Percentiles rank a stretch among this genome's conserved stretches.
Evolutionary conservation across 495 filamentous ascomycete species (phyloP).

Genomic region (Chaetomium fimeti): DNA sequence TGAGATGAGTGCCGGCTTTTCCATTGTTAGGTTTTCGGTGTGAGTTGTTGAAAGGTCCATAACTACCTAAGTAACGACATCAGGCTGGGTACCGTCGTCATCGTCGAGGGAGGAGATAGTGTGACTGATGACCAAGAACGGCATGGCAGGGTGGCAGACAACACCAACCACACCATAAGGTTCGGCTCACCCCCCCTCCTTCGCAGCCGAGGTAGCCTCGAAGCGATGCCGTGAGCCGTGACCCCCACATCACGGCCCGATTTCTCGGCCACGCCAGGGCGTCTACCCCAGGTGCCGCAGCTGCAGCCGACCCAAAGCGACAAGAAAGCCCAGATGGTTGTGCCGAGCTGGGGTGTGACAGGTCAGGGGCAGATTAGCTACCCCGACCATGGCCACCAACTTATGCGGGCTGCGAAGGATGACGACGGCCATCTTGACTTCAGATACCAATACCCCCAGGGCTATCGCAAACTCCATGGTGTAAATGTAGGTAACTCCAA

Average conservation of each 20-base stretch:
- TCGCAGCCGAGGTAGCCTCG: neutral
- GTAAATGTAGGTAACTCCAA: too few relatives aligned
- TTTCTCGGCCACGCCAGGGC: neutral
- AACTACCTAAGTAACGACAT: neutral
- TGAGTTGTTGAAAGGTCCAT: neutral
- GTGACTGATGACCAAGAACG: neutral
- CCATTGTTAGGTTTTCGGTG: neutral
- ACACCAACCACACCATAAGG: neutral
- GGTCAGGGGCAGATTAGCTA: too few relatives aligned
- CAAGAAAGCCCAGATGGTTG: neutral
- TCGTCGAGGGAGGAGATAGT: neutral
- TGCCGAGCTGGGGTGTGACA: too few relatives aligned
- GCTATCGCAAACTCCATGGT: too few relatives aligned
- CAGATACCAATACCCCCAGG: too few relatives aligned
- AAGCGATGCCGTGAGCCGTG: neutral
- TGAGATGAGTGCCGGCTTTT: neutral
- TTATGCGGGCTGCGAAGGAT: too few relatives aligned
- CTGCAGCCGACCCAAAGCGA: too few relatives aligned
- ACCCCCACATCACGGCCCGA: conserved; percentile 3
- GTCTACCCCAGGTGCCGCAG: neutral
- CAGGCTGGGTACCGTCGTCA: neutral
- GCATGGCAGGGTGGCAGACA: neutral
- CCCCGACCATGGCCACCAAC: too few relatives aligned
- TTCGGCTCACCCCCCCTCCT: neutral
- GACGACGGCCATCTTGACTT: too few relatives aligned